Base-by-base conservation (phyloP, 805 yeast species). In the Ogataea polymorpha region DNA sequence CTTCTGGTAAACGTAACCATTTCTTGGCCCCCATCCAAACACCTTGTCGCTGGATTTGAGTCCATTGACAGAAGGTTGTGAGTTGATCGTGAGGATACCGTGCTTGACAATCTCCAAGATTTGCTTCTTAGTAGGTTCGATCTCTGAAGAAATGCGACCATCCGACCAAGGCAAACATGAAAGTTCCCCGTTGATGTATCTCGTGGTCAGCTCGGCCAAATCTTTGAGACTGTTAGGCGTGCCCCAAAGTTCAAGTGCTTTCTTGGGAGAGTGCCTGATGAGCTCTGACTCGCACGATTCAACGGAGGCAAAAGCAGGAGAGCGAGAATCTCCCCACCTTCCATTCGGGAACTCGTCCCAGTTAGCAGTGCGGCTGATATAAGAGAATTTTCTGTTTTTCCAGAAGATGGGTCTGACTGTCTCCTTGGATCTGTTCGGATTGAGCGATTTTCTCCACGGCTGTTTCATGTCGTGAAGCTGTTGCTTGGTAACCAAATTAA, bases 321-420 rank as follows among this genome's bases (percentile, higher is more conserved):
- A 93, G 45, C 96, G 74, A 3, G 97, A 86, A 62, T 93, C 97
- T 56, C 99, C 99, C 90, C 96, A 93, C 68, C 99, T 75, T 46
- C 99, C 99, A 63, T 91, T 93, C 37, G 99, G 99, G 59, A 91
- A 93, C 63, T 93, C 99, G 66, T 93, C 99, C 89, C 99, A 93
- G 42, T 84, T 82, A 18, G 93, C 79, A 7, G 97, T 91, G 63
- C 98, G 76, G 35, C 88, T 77, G 46, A 88, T 80, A 61, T 91
- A 91, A 12, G 95, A 81, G 63, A 84, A 85, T 56, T 90, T 90
- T 69, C 97, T 79, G 63, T 88, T 85, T 61, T 87, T 85, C 98
- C 98, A 91, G 65, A 91, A 91, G 48, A 91, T 91, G 13, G 98
- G 98, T 58, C 96, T 79, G 37, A 91, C 90, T 23, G 82, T 68